Base-by-base conservation (phyloP, 1,139 yeast species). In the Lodderomyces oxycetoniae region DNA sequence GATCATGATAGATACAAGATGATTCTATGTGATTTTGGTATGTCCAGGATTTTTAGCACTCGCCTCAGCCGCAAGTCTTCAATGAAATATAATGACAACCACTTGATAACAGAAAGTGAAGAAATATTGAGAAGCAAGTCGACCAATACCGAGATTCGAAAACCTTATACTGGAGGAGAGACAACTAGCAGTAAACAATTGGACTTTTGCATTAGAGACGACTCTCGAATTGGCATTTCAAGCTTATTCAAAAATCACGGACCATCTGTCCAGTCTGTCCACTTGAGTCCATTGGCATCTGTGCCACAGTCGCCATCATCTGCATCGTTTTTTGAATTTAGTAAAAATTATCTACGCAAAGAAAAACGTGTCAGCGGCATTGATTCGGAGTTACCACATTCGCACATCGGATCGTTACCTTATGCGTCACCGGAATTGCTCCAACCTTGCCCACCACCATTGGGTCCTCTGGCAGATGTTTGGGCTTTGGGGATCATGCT, bases 341-440 rank as follows among this genome's bases (percentile, higher is more conserved):
- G 32, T 21, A 33, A 31, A 13, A 36, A 34, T 10, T 26, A 28
- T 15, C 26, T 33, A 23, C 16, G 38, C 5, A 23, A 26, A 19
- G 32, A 38, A 28, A 17, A 26, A 4, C 23, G 30, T 11, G 20
- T 22, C 9, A 27, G 26, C 9, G 55, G 52, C 2, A 50, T 60
- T 19, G 71, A 63, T 36, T 55, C 71, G 2, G 48, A 51, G 24
- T 54, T 74, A 24, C 84, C 85, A 1, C 83, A 77, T 49, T 63
- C 76, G 17, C 83, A 78, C 46, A 84, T 87, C 38, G 97, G 97
- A 0, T 87, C 95, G 1, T 64, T 89, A 26, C 96, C 96, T 0
- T 89, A 87, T 53, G 95, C 96, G 1, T 74, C 95, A 0, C 97
- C 97, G 0, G 96, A 89, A 51, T 63, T 87, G 22, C 62, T 88